Base-by-base conservation (phyloP, 163 green algal species). In the Scenedesmus sp. region DNA sequence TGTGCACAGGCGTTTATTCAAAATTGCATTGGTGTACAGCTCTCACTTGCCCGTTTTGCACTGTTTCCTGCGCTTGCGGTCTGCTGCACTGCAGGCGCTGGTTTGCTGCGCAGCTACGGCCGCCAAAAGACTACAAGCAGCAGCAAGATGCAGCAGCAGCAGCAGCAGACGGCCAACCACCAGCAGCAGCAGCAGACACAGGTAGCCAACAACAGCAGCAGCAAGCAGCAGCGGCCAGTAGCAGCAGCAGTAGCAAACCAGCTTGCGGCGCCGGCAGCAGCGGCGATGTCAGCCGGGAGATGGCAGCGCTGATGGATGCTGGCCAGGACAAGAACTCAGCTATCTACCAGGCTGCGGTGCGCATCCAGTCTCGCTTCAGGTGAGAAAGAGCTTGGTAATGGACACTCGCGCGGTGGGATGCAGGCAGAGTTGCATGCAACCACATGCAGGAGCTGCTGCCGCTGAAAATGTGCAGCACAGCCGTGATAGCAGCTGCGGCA, bases 321-420 rank as follows among this genome's bases (percentile, higher is more conserved):
- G 88, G 90, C 9, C 82, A 93, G 12, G 95, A 97, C 90, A 95
- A 94, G 34, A 94, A 88, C 70, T 94, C 93, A 26, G 87, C 94
- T 0, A 74, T 97, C 62, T 95, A 97, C 90, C 90, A 87, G 6
- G 97, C 97, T 12, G 96, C 96, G 1, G 95, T 95, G 23, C 88
- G 91, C 7, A 99, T 99, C 64, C 97, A 99, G 92, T 94, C 95
- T 6, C 55, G 85, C 46, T 90, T 90, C 66, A 82, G 76, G 76
- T 84, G 74, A 9, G 62, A 20, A 15, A 15, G 34, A 46, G 62
- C 62, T 12, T 70, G 62, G 62, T 12, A 20, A 15, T 70, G 62
- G 10, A 70, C 13, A 70, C 13, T 46, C 34, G 0, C 34, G 34
- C 34, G 34, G 34, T 46, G 34, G 62, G 62, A 15, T 70, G 62